Base-by-base conservation (phyloP, 2,329 filamentous ascomycete genomes). In the Nigrograna mackinnonii region DNA sequence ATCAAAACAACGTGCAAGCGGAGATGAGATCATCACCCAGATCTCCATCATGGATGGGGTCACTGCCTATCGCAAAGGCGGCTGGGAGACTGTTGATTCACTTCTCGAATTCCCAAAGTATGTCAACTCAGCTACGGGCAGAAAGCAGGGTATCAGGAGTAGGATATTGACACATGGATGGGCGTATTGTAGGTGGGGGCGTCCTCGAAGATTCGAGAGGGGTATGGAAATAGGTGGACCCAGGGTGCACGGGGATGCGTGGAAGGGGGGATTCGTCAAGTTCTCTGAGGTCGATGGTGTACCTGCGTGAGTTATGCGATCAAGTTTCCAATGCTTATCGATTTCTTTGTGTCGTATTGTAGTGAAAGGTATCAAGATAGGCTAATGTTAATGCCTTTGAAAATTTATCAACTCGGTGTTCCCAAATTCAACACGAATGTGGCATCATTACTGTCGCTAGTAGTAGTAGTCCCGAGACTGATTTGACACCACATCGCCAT, bases 141-240 rank as follows among this genome's bases (percentile, higher is more conserved):
- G n/a, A n/a, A 9, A 22, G 0, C 21, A 31, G 36, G 58, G 60
- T 0, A 34, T 60, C 5, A 39, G 62, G 2, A 37, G 9, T 1
- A 31, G 57, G 1, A 5, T 42, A 1, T 12, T 67, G 30, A 49
- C 42, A 21, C 46, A 50, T 4, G 55, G 44, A 4, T 65, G 57
- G 60, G 57, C 59, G 38, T 57, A 39, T 41, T 61, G 55, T 47
- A 43, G 61, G 2, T 63, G 58, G 57, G 62, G 60, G 0, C 20
- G 48, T 18, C 22, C 38, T 2, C 35, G 50, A 28, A 40, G 17
- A 31, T 56, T 49, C 17, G 32, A 31, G 6, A 20, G 39, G 20
- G 55, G 45, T 3, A 6, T 16, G 16, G 6, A 35, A n/a, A 41
- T 14, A 14, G 52, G 52, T 37, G 42, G 45, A 12, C 4, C n/a